Evolutionary conservation across 2,329 filamentous ascomycete species (phyloP).

Genomic region (Venturia nashicola): DNA sequence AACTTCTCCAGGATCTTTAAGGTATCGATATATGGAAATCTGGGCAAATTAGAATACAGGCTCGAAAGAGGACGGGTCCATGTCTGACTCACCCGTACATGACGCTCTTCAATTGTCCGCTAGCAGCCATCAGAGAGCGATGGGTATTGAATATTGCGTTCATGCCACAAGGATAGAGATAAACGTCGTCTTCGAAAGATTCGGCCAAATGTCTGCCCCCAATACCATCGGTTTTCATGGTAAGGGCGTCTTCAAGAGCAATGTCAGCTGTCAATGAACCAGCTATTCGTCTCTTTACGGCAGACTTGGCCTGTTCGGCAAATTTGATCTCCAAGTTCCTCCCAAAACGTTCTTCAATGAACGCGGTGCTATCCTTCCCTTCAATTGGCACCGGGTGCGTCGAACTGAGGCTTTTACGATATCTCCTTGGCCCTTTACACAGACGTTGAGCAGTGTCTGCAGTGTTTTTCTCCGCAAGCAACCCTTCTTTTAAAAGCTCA

Average conservation of each 20-base stretch:
- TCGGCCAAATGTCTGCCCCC: constrained; percentile 38
- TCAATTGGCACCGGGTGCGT: constrained; percentile 20
- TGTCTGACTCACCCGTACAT: constrained; percentile 55
- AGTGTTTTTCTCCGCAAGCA: constrained; percentile 41
- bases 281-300: constrained; percentile 77
- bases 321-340: constrained; percentile 75
- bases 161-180: constrained; percentile 83
- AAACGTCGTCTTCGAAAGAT: constrained; percentile 77
- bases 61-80: background rate
- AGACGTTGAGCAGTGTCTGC: constrained; percentile 26
- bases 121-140: constrained; percentile 53
- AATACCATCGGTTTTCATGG: constrained; percentile 32
- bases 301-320: constrained; percentile 70
- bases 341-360: constrained; percentile 89
- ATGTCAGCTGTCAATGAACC: constrained; percentile 66
- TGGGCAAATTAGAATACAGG: constrained; percentile 10
- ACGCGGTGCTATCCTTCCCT: constrained; percentile 58
- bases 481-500: constrained; percentile 56
- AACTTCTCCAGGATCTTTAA: constrained; percentile 93
- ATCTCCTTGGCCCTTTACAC: constrained; percentile 65
- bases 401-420: constrained; percentile 39
- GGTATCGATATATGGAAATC: constrained; percentile 94
- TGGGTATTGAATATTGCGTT: constrained; percentile 89
- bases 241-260: constrained; percentile 49
- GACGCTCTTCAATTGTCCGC: constrained; percentile 60